Percentiles rank a stretch among this genome's conserved stretches.
Evolutionary conservation across 495 filamentous ascomycete species (phyloP).

Genomic region (Margaritispora aquatica): DNA sequence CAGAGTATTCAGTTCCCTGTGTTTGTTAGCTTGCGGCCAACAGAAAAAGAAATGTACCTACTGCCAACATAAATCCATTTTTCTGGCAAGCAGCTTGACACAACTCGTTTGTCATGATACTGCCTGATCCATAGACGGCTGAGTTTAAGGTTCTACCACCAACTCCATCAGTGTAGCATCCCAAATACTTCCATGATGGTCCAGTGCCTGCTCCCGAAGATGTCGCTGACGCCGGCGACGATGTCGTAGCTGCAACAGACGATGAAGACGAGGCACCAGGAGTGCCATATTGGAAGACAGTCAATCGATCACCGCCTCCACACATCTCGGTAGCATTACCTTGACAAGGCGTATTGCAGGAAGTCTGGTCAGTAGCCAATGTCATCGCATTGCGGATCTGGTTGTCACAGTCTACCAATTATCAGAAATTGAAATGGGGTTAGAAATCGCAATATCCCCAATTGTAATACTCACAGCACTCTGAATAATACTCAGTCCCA

Average conservation of each 20-base stretch:
- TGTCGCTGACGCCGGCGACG: background rate
- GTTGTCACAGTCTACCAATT: constrained; percentile 2
- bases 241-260: background rate
- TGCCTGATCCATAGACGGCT: constrained; percentile 8
- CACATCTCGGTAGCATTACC: constrained; percentile 33
- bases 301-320: constrained; percentile 33
- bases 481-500: constrained; percentile 59
- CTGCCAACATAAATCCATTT: constrained; percentile 40
- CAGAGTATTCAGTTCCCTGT: constrained; percentile 40
- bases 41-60: too few relatives aligned
- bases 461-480: constrained; percentile 39
- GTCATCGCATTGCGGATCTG: constrained; percentile 18
- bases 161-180: constrained; percentile 24
- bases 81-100: constrained; percentile 27
- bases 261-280: background rate
- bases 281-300: background rate
- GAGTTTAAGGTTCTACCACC: constrained; percentile 18
- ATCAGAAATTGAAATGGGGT: background rate
- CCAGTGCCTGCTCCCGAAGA: background rate
- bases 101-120: constrained; percentile 28
- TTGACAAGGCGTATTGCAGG: constrained; percentile 43
- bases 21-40: too few relatives aligned
- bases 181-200: constrained; percentile 15
- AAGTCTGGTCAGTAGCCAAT: constrained; percentile 2
- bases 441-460: too few relatives aligned